These are phyloP conservation scores for Penicillium capsulatum DNA, from an alignment of 2,329 filamentous ascomycete species.

Conservation along the genomic window DNA sequence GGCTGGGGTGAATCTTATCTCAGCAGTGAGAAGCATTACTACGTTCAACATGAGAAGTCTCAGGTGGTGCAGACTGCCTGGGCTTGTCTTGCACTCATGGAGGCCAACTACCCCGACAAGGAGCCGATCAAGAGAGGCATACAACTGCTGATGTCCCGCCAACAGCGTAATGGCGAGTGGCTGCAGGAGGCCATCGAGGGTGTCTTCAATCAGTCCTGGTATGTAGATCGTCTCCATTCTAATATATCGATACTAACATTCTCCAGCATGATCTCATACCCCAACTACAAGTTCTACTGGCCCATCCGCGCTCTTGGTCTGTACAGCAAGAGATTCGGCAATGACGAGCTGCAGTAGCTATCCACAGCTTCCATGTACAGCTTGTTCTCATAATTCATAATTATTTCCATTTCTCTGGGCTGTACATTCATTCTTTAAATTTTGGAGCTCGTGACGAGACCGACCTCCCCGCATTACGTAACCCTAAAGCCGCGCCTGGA, in stretches of 20 bases:
- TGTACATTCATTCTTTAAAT: too few relatives aligned
- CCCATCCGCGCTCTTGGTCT: slow-evolving; percentile 90
- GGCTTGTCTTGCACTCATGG: slow-evolving; percentile 76
- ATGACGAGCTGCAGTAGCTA: slow-evolving; percentile 51
- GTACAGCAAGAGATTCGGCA: slow-evolving; percentile 70
- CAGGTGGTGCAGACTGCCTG: slow-evolving; percentile 95
- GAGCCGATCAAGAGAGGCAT: slow-evolving; percentile 70
- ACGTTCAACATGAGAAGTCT: slow-evolving; percentile 70
- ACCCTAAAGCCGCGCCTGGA: slow-evolving; percentile 3
- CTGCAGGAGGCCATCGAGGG: slow-evolving; percentile 92
- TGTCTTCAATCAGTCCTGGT: slow-evolving; percentile 97
- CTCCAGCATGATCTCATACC: slow-evolving; percentile 88
- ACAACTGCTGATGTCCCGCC: slow-evolving; percentile 75
- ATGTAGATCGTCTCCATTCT: slow-evolving; percentile 36
- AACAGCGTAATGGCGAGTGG: slow-evolving; percentile 90
- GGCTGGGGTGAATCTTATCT: slow-evolving; percentile 96
- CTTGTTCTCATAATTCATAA: slow-evolving; percentile 4
- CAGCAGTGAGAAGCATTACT: slow-evolving; percentile 73
- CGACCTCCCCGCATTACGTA: slow-evolving; percentile 8
- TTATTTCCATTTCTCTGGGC: too few relatives aligned
- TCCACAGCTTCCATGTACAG: slow-evolving; percentile 1
- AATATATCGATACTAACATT: slow-evolving; percentile 16
- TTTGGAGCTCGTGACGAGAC: neutral
- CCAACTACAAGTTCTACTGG: slow-evolving; percentile 98
- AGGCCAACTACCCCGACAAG: slow-evolving; percentile 74